Base-by-base conservation (phyloP, 2,329 filamentous ascomycete species). In the Dryadomyces sulphureus region DNA sequence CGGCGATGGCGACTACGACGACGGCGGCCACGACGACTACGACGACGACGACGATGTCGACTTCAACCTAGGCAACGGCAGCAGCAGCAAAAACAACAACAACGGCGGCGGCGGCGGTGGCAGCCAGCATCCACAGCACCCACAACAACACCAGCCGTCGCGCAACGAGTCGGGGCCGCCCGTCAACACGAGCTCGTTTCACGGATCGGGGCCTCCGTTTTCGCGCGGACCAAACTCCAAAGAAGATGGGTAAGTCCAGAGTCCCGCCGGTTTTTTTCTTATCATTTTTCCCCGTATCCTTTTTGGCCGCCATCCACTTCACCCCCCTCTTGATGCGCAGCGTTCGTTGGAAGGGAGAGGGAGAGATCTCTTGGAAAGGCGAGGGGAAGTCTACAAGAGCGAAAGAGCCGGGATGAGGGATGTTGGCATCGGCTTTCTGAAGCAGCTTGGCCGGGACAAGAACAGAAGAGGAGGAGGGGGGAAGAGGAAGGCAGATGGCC, bases 171-270 rank as follows among this genome's bases (percentile, higher is more conserved):
- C 41, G 19, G 20, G 54, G 6, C 52, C 54, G 8, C 48, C 47
- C 6, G 55, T 60, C 47, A 61, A 65, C 21, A 56, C 45, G 19
- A 34, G 30, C 3, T 21, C 24, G n/a, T 47, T 45, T 12, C 38
- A 27, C 12, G 36, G 36, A 7, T 30, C 35, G 7, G 45, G 25
- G 1, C 52, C 55, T 1, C 59, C 57, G 21, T 55, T 57, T 1
- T 50, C 56, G 12, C 66, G 68, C 53, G 73, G 72, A 16, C 77
- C 83, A 45, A 81, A 80, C 52, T 84, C 88, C 48, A 93, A 93
- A 65, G 86, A 93, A 76, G 86, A 93, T 60, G 86, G 86, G 86
- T 93, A 80, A 89, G 86, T 54, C 19, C 20, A 21, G 24, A 38
- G 43, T 8, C 25, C 36, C 16, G 34, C 9, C n/a, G n/a, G n/a